Conservation (phyloP, 345 rosid species). For the Syzygium aromaticum region DNA sequence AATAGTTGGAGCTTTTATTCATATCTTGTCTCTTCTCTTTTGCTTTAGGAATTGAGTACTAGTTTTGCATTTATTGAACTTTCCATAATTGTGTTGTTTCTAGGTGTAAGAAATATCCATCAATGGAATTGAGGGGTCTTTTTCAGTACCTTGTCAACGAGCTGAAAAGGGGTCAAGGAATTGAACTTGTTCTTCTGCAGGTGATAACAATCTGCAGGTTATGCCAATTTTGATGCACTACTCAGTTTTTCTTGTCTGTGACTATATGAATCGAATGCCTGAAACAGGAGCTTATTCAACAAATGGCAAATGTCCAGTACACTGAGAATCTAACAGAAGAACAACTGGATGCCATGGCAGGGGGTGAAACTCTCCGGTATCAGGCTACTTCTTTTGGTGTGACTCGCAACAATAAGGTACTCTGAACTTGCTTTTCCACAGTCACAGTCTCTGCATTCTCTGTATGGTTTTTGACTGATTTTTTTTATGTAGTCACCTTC, state of each 20-base stretch:
- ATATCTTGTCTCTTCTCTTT: background rate
- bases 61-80: background rate
- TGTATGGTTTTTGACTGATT: background rate
- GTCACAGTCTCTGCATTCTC: background rate
- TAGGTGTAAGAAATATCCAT: slow-evolving; percentile 98
- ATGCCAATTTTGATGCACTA: slow-evolving; percentile 1
- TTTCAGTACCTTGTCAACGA: slow-evolving; percentile 98
- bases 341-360: slow-evolving; percentile 99
- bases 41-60: background rate
- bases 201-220: slow-evolving; percentile 25
- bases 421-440: background rate
- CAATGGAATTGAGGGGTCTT: slow-evolving; percentile 97
- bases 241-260: background rate
- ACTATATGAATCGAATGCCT: slow-evolving; percentile 14
- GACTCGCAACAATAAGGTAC: slow-evolving; percentile 91
- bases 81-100: background rate
- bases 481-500: background rate
- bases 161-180: slow-evolving; percentile 90
- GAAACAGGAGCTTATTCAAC: slow-evolving; percentile 87
- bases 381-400: slow-evolving; percentile 93
- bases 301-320: slow-evolving; percentile 99
- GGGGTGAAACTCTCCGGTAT: slow-evolving; percentile 93
- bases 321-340: slow-evolving; percentile 98
- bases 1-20: background rate
- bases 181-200: slow-evolving; percentile 97